These are phyloP conservation scores for Leishmania braziliensis DNA, from an alignment of 208 protist species.

Conservation along the genomic window DNA sequence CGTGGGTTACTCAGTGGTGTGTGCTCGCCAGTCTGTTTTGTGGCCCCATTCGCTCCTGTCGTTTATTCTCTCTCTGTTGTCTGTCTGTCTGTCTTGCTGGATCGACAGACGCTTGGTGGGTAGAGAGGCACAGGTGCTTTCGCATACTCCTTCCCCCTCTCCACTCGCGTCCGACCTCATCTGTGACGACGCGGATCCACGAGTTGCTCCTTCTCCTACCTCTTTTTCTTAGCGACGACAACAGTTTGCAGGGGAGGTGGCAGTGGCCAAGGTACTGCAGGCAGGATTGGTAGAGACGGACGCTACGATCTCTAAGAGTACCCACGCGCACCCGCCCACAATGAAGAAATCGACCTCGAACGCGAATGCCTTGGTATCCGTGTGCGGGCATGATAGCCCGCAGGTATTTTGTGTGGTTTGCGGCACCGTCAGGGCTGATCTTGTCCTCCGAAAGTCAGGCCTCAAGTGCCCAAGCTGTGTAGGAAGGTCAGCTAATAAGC, in stretches of 20 bases:
- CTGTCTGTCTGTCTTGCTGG: not conserved
- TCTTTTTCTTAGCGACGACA: not conserved
- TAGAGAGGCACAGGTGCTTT: not conserved
- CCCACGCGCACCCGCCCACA: no score
- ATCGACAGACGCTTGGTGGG: no score
- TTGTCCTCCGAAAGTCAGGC: conserved; percentile 52
- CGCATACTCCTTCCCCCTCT: not conserved
- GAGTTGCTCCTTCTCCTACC: not conserved
- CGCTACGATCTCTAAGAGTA: not conserved
- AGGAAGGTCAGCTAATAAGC: conserved; percentile 48
- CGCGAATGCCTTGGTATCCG: not conserved
- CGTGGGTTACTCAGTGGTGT: no score
- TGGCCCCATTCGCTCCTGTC: not conserved
- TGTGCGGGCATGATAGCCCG: not conserved
- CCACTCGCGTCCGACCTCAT: not conserved
- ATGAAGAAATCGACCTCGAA: conserved; percentile 5
- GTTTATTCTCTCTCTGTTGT: not conserved
- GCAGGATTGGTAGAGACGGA: not conserved
- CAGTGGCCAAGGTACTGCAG: not conserved
- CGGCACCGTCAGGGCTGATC: conserved; percentile 39
- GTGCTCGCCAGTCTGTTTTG: no score
- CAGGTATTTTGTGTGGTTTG: conserved; percentile 67
- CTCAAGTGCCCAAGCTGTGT: conserved; percentile 60
- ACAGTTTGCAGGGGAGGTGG: not conserved
- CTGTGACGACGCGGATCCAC: not conserved